Percentiles rank a stretch among this genome's conserved stretches.
Conservation (phyloP, 768 basidiomycete species). For the Wakefieldia striispora region DNA sequence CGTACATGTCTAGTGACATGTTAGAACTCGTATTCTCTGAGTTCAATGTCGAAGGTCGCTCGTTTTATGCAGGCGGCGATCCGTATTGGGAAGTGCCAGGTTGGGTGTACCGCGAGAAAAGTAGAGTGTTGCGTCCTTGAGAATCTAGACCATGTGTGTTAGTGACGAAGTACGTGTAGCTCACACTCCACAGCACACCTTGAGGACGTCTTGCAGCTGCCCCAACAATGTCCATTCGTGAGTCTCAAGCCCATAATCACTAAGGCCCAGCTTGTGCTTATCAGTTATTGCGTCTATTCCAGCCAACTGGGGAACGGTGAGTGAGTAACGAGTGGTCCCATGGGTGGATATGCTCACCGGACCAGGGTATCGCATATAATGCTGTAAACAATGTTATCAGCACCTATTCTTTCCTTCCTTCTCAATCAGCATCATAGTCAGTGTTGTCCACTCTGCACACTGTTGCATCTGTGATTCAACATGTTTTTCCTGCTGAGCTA, state of each 20-base stretch:
- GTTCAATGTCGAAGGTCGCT: constrained; percentile 70
- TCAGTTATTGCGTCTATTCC: too few species aligned
- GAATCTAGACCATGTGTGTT: too few species aligned
- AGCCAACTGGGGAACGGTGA: constrained; percentile 58
- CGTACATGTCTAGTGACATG: constrained; percentile 37
- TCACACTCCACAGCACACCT: too few species aligned
- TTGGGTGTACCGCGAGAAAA: too few species aligned
- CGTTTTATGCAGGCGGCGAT: constrained; percentile 69
- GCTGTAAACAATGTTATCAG: background rate
- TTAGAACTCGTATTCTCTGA: constrained; percentile 70
- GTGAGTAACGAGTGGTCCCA: constrained; percentile 3
- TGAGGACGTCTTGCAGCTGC: too few species aligned
- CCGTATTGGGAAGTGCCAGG: constrained; percentile 56
- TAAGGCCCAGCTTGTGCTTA: too few species aligned
- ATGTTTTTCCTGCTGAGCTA: too few species aligned
- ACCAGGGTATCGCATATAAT: background rate
- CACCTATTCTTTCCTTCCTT: background rate
- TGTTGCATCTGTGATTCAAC: too few species aligned
- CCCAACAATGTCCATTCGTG: too few species aligned
- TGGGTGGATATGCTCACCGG: background rate
- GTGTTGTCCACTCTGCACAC: constrained; percentile 19
- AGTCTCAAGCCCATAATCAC: too few species aligned
- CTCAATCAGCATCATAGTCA: constrained; percentile 17
- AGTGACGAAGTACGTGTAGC: too few species aligned
- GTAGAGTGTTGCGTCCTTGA: too few species aligned